Evolutionary conservation across 1,139 yeast species (phyloP), one percentile per base, ranked within the genome.

Genomic region (Petasospora rhodanensis): DNA sequence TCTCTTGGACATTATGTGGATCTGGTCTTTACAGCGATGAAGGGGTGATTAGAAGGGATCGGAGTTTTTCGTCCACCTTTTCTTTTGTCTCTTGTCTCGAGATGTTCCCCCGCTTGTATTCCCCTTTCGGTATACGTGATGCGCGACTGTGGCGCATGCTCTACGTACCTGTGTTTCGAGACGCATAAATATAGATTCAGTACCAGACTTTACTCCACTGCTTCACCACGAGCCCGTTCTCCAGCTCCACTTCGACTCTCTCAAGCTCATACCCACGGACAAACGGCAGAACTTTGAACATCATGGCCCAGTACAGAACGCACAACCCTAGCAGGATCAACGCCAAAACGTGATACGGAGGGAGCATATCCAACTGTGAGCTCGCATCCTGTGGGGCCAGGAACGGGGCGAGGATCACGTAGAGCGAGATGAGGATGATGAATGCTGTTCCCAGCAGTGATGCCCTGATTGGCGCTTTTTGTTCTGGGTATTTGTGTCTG

Each of bases 201-300:
- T 29, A 17, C 32, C 36, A 25, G 6, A 32, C 45, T 42, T 64
- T 70, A 3, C 53, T 52, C 85, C 85, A 79, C 37, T 59, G 55
- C 43, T 73, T 75, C 6, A 76, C 62, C 2, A 59, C 59, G 30
- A 78, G 54, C 0, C 85, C 85, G 53, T 79, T 85, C 1, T 62
- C 62, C 28, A 70, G 58, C 27, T 56, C 60, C 11, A 55, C 45
- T 2, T 58, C 61, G 38, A 64, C 69, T 11, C 66, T 56, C 4
- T 58, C 51, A 24, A 77, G 51, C 8, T 56, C 53, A 44, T 77
- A 77, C 0, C 60, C 55, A 12, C 66, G 63, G 1, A 63, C 9
- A 47, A 55, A 51, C 1, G 84, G 83, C 9, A 67, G 43, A 2
- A 68, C 26, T 16, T 52, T 54, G 43, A 76, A 77, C 51, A 59